Evolutionary conservation across 176 grass and related monocot species (phyloP).

Genomic region (Triticum urartu): DNA sequence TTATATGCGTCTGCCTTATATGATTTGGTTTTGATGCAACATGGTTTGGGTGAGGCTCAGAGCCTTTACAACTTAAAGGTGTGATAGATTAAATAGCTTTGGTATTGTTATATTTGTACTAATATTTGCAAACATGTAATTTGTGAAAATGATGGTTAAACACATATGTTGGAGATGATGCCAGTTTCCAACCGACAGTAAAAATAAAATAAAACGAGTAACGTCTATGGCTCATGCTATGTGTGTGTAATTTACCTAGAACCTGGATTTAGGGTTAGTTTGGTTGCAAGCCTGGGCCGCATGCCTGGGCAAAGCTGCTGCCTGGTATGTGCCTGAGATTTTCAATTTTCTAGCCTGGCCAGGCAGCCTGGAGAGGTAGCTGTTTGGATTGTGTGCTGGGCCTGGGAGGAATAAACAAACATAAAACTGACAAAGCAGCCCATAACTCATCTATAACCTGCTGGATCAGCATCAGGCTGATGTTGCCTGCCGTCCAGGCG

Average conservation of each 20-base stretch:
- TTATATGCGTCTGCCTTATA: background rate
- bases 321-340: too few species aligned
- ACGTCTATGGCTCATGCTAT: background rate
- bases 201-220: background rate
- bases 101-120: background rate
- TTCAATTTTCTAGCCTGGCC: too few species aligned
- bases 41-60: background rate
- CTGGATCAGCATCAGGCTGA: too few species aligned
- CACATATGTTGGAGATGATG: background rate
- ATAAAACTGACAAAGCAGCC: too few species aligned
- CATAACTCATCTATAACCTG: too few species aligned
- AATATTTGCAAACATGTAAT: background rate
- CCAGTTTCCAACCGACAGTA: background rate
- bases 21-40: background rate
- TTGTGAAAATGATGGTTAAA: background rate
- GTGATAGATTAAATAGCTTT: background rate
- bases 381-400: too few species aligned
- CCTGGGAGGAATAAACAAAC: too few species aligned
- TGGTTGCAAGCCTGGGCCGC: too few species aligned
- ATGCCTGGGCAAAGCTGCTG: too few species aligned
- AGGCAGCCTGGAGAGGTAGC: too few species aligned
- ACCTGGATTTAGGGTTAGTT: background rate
- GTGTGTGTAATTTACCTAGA: background rate
- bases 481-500: too few species aligned
- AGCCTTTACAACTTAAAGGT: constrained; percentile 2